Percentiles rank a stretch among this genome's conserved stretches.
Conservation (phyloP, 2,329 filamentous ascomycete species). For the Ustilaginoidea virens region DNA sequence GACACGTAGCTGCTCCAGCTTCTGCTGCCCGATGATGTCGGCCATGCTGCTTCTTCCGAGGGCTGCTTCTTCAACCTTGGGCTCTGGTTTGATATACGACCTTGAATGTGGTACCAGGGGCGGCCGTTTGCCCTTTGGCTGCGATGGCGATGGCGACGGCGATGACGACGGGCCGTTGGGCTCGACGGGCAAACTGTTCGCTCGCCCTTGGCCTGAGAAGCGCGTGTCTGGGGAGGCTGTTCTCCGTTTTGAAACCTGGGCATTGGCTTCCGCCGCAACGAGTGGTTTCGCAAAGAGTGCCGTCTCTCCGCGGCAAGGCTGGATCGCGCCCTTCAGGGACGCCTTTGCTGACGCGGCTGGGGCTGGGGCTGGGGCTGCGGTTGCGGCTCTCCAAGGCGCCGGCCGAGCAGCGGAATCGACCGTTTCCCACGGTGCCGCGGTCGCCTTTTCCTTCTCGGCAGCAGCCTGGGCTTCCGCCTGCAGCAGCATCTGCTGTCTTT, state of each 20-base stretch:
- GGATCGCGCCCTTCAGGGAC: conserved; percentile 33
- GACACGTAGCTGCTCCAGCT: conserved; percentile 67
- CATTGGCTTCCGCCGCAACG: conserved; percentile 24
- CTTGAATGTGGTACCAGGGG: conserved; percentile 43
- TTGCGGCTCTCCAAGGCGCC: conserved; percentile 52
- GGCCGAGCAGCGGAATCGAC: conserved; percentile 20
- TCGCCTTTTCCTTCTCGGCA: conserved; percentile 16
- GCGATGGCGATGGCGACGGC: conserved; percentile 13
- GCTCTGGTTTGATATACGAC: conserved; percentile 39
- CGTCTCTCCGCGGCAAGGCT: conserved; percentile 13
- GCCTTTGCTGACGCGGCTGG: too few relatives aligned
- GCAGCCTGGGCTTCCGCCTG: conserved; percentile 33
- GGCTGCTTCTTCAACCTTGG: conserved; percentile 46
- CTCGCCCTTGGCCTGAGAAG: conserved; percentile 40
- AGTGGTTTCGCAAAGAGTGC: conserved; percentile 24
- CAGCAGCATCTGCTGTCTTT: conserved; percentile 60
- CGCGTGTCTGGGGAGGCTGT: conserved; percentile 47
- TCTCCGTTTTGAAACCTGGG: conserved; percentile 25
- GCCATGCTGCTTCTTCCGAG: conserved; percentile 65
- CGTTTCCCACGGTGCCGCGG: conserved; percentile 29
- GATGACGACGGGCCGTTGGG: too few relatives aligned
- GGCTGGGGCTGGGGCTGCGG: conserved; percentile 24
- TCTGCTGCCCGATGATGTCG: conserved; percentile 80
- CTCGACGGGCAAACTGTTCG: conserved; percentile 17
- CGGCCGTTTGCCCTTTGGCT: conserved; percentile 20